These are phyloP conservation scores for Typha latifolia DNA, from an alignment of 176 grass and related monocot species.

Conservation along the genomic window DNA sequence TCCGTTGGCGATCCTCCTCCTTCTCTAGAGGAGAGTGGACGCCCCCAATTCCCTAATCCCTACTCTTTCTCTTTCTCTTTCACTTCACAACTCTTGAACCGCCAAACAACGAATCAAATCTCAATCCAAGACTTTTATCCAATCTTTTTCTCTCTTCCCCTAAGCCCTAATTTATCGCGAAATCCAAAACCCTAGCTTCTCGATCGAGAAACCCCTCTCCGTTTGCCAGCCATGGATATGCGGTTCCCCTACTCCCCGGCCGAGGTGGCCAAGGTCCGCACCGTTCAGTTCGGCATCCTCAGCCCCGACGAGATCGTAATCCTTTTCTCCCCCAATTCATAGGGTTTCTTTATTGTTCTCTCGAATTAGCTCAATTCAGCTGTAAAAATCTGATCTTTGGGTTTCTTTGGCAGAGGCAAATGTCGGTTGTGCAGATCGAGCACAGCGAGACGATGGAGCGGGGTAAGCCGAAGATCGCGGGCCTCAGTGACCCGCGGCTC, in stretches of 20 bases:
- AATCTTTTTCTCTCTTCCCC: conserved; percentile 20
- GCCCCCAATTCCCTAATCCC: background rate
- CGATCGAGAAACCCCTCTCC: background rate
- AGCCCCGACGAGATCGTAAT: conserved; percentile 98
- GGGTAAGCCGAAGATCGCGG: conserved; percentile 80
- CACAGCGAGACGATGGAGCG: conserved; percentile 95
- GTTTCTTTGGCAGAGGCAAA: conserved; percentile 72
- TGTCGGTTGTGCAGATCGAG: conserved; percentile 82
- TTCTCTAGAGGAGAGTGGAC: background rate
- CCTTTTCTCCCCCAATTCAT: conserved; percentile 2
- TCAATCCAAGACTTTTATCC: background rate
- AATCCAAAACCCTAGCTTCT: conserved; percentile 1
- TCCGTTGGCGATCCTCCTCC: background rate
- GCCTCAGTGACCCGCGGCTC: conserved; percentile 78
- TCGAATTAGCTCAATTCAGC: background rate
- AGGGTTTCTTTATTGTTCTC: background rate
- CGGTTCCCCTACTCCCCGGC: conserved; percentile 90
- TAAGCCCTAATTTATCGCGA: conserved; percentile 30
- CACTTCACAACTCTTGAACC: background rate
- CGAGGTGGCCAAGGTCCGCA: conserved; percentile 87
- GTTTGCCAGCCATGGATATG: conserved; percentile 46
- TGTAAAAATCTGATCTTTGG: conserved; percentile 9
- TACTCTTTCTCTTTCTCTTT: background rate
- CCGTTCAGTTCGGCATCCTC: conserved; percentile 96
- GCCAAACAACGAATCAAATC: background rate